Conservation (phyloP, 2,329 filamentous ascomycete genomes). For the Ciborinia camelliae region DNA sequence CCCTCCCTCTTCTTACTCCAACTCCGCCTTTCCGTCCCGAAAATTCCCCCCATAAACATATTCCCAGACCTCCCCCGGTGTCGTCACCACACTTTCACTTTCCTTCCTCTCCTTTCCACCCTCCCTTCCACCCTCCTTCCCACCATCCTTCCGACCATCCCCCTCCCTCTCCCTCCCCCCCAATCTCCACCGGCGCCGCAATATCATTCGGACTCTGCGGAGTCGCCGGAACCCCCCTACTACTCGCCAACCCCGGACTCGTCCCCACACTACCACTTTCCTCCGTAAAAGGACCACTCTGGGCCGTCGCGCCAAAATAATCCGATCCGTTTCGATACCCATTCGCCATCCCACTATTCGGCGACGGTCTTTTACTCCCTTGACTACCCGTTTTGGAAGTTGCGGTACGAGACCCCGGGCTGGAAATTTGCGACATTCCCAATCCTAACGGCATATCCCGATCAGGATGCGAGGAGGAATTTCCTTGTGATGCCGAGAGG, state of each 20-base stretch:
- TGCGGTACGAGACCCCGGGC: background rate
- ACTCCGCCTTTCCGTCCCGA: background rate
- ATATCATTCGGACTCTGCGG: conserved; percentile 51
- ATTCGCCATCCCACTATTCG: no score
- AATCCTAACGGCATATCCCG: conserved; percentile 15
- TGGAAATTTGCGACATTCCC: conserved; percentile 27
- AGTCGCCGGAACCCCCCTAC: conserved; percentile 41
- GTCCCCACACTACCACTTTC: conserved; percentile 30
- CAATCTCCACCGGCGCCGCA: conserved; percentile 53
- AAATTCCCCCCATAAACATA: background rate
- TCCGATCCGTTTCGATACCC: conserved; percentile 24
- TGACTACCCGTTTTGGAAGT: background rate
- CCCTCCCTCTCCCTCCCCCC: conserved; percentile 24
- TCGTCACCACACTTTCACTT: background rate
- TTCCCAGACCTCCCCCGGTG: background rate
- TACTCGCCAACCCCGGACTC: conserved; percentile 31
- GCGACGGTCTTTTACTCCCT: conserved; percentile 16
- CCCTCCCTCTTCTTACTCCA: no score
- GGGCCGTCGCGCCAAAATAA: conserved; percentile 39
- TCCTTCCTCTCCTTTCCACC: background rate
- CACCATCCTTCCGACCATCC: no score
- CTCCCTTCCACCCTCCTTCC: background rate
- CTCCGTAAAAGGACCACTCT: conserved; percentile 43
- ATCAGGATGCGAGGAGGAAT: conserved; percentile 16
- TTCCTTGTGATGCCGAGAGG: conserved; percentile 1